A percentile compares a stretch with the other conserved stretches of the same genome.
Conservation (phyloP, 2,329 filamentous ascomycete genomes). For the Diplodia mutila region DNA sequence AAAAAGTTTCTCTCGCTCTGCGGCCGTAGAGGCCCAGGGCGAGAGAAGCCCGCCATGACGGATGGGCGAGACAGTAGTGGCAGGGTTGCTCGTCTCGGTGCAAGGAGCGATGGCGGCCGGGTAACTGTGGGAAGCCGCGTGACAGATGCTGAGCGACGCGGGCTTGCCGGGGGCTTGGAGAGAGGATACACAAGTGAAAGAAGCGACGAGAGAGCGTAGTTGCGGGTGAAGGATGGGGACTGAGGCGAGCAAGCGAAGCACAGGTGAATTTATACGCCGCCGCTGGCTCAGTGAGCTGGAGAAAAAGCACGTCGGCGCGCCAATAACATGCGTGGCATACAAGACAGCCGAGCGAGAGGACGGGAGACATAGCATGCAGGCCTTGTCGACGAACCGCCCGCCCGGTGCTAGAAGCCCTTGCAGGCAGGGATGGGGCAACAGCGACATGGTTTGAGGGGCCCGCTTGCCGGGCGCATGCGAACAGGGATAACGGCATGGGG, state of each 20-base stretch:
- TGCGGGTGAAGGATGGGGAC: background rate
- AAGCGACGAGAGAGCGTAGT: background rate
- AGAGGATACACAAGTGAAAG: background rate
- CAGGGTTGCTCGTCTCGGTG: background rate
- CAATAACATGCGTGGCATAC: slow-evolving; percentile 24
- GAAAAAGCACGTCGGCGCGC: slow-evolving; percentile 7
- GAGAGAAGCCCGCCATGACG: slow-evolving; percentile 13
- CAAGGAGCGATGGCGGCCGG: background rate
- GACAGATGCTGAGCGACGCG: slow-evolving; percentile 21
- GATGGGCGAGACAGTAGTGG: background rate
- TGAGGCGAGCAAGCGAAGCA: background rate
- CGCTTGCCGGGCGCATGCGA: slow-evolving; percentile 20
- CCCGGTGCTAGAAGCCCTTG: slow-evolving; percentile 19
- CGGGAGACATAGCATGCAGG: slow-evolving; percentile 16
- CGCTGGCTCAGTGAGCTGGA: slow-evolving; percentile 12
- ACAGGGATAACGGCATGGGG: background rate
- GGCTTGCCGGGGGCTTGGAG: slow-evolving; percentile 10
- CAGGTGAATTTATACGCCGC: slow-evolving; percentile 20
- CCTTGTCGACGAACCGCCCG: slow-evolving; percentile 1
- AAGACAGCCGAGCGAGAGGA: slow-evolving; percentile 18
- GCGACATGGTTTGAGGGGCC: slow-evolving; percentile 17
- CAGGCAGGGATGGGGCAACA: slow-evolving; percentile 18
- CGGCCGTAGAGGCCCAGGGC: background rate
- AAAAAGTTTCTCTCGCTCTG: slow-evolving; percentile 27
- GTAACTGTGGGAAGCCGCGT: slow-evolving; percentile 20